Conservation (phyloP, 352 stramenopile genomes). For the Lagenidium giganteum region DNA sequence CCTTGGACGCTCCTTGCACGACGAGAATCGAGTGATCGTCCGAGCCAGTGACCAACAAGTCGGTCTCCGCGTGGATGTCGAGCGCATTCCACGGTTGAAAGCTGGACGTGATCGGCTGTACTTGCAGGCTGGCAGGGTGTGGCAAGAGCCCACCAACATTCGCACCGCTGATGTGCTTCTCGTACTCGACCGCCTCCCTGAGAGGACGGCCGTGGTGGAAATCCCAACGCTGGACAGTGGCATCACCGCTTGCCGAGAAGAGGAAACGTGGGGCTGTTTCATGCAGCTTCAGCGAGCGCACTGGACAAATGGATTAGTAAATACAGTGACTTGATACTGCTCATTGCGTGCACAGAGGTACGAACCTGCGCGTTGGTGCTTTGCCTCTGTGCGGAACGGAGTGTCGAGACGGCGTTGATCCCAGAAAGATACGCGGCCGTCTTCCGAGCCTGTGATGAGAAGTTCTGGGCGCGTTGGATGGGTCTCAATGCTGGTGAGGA, state of each 20-base stretch:
- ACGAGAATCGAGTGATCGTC: slow-evolving; percentile 73
- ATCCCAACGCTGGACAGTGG: slow-evolving; percentile 62
- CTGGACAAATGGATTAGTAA: slow-evolving; percentile 9
- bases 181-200: slow-evolving; percentile 58
- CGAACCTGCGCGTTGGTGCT: slow-evolving; percentile 53
- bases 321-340: background rate
- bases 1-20: slow-evolving; percentile 52
- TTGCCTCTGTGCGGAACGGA: slow-evolving; percentile 59
- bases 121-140: slow-evolving; percentile 20
- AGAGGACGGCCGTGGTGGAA: slow-evolving; percentile 50
- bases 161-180: slow-evolving; percentile 19
- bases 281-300: slow-evolving; percentile 70
- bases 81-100: slow-evolving; percentile 64
- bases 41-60: slow-evolving; percentile 68
- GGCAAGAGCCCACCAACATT: slow-evolving; percentile 7
- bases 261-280: slow-evolving; percentile 51
- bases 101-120: slow-evolving; percentile 29
- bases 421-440: slow-evolving; percentile 68
- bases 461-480: slow-evolving; percentile 76
- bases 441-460: slow-evolving; percentile 61
- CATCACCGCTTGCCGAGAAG: slow-evolving; percentile 61
- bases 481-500: slow-evolving; percentile 60
- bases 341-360: background rate
- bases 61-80: slow-evolving; percentile 62
- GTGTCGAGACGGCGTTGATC: slow-evolving; percentile 63